These are phyloP conservation scores for Uronychia setigera DNA, from an alignment of 73 alveolate species.

Conservation along the genomic window DNA sequence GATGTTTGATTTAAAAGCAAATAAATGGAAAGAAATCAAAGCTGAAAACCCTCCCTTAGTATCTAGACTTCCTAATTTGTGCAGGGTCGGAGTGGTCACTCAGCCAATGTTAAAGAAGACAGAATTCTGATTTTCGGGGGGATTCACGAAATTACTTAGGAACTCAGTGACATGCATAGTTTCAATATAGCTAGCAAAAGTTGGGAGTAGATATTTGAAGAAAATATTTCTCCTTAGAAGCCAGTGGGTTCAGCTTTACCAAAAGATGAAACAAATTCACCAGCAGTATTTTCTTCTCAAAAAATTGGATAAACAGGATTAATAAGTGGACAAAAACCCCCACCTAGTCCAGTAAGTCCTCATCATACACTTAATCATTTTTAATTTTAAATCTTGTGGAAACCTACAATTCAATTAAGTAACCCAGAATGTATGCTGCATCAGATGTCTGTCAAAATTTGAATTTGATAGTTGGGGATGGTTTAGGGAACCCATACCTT, in stretches of 20 bases:
- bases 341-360: not conserved
- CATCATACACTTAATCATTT: too few relatives aligned
- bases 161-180: conserved; percentile 62
- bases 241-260: not conserved
- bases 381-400: too few relatives aligned
- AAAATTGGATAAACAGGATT: too few relatives aligned
- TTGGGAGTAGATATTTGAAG: conserved; percentile 49
- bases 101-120: conserved; percentile 75
- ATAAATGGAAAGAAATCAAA: conserved; percentile 48
- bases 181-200: conserved; percentile 30
- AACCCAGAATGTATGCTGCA: too few relatives aligned
- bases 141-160: conserved; percentile 59
- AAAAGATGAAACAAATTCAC: not conserved
- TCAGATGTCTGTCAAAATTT: too few relatives aligned
- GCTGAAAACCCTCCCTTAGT: conserved; percentile 19
- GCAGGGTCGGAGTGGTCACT: conserved; percentile 84
- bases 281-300: not conserved
- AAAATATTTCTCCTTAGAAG: not conserved
- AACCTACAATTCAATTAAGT: too few relatives aligned
- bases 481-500: too few relatives aligned
- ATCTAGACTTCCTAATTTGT: not conserved
- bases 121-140: conserved; percentile 86
- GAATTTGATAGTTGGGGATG: too few relatives aligned
- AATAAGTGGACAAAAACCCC: not conserved
- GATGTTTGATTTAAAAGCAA: conserved; percentile 41